Evolutionary conservation across 2,329 filamentous ascomycete genomes (phyloP).

Genomic region (Talaromyces amestolkiae): DNA sequence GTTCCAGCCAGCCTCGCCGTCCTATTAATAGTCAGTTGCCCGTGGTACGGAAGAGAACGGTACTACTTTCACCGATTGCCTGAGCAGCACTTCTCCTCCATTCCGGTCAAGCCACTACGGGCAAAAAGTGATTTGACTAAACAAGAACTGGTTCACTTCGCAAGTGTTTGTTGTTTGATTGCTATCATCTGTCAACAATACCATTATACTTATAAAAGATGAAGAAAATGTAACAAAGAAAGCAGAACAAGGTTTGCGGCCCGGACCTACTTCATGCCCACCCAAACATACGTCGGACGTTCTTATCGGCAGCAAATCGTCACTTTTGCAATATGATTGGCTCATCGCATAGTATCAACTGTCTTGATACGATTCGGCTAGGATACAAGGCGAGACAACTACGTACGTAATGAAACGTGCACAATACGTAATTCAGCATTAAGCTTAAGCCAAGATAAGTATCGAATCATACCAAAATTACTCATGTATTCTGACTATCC

Average conservation of each 20-base stretch:
- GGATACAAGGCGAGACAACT: not conserved
- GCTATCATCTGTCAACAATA: not conserved
- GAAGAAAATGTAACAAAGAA: not conserved
- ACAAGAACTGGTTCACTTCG: not conserved
- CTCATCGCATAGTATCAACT: not conserved
- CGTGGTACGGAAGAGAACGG: not conserved
- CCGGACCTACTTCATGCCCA: constrained; percentile 14
- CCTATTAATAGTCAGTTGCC: not conserved
- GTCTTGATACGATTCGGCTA: not conserved
- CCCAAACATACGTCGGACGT: constrained; percentile 6
- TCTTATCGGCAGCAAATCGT: constrained; percentile 12
- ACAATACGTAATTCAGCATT: constrained; percentile 4
- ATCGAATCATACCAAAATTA: not conserved
- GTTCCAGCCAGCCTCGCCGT: constrained; percentile 4
- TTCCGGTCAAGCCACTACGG: not conserved
- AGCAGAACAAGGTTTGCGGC: constrained; percentile 14
- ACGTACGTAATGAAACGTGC: not conserved
- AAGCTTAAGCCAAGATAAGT: not conserved
- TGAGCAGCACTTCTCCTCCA: not conserved
- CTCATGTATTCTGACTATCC: not conserved
- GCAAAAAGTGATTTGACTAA: not conserved
- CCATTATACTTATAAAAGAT: not conserved
- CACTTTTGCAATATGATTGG: not conserved
- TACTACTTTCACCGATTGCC: not conserved
- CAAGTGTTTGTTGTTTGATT: not conserved